Conservation (phyloP, 495 filamentous ascomycete species). For the Xylaria castorea region DNA sequence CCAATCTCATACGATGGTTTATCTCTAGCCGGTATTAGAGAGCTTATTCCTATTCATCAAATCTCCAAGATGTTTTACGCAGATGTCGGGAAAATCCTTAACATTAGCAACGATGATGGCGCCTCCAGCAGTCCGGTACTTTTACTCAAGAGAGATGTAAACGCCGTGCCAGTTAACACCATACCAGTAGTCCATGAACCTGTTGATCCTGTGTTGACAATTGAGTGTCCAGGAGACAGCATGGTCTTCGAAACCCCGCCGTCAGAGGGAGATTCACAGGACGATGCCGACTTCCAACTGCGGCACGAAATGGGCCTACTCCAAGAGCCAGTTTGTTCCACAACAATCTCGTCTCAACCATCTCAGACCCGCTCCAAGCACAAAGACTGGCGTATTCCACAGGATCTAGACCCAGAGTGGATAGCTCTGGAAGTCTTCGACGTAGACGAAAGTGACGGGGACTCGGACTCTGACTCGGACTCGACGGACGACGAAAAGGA, state of each 20-base stretch:
- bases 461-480: slow-evolving; percentile 24
- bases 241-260: slow-evolving; percentile 21
- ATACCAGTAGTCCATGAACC: slow-evolving; percentile 3
- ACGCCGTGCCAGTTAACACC: slow-evolving; percentile 71
- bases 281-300: slow-evolving; percentile 73
- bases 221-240: slow-evolving; percentile 30
- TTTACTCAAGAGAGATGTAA: slow-evolving; percentile 82
- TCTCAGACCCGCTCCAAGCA: slow-evolving; percentile 5
- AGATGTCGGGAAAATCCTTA: slow-evolving; percentile 91
- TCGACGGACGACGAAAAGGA: slow-evolving; percentile 44
- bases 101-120: slow-evolving; percentile 76
- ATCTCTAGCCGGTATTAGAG: slow-evolving; percentile 75
- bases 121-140: slow-evolving; percentile 87
- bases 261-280: slow-evolving; percentile 52
- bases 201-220: slow-evolving; percentile 13
- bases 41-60: slow-evolving; percentile 86
- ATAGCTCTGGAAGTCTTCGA: slow-evolving; percentile 89
- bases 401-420: slow-evolving; percentile 91
- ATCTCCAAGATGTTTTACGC: slow-evolving; percentile 98
- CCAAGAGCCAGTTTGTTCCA: neutral
- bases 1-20: slow-evolving; percentile 74
- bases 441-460: slow-evolving; percentile 59
- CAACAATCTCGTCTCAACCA: slow-evolving; percentile 7
- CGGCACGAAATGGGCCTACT: slow-evolving; percentile 51
- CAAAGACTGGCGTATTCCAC: slow-evolving; percentile 69